Conservation (phyloP, 805 yeast genomes). For the Hanseniaspora clermontiae region DNA sequence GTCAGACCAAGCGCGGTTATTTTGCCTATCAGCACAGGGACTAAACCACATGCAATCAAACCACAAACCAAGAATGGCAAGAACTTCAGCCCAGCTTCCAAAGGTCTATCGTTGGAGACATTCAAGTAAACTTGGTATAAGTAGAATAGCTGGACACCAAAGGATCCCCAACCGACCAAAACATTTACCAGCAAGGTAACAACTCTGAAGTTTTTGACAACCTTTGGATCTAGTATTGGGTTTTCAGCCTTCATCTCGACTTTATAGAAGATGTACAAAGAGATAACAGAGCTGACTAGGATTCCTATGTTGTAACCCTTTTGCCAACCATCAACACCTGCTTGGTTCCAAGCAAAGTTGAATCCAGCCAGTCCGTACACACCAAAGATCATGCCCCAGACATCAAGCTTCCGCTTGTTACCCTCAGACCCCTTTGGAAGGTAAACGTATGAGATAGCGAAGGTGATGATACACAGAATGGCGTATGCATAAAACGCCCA, state of each 20-base stretch:
- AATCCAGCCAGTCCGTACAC: slow-evolving; percentile 43
- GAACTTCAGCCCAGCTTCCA: slow-evolving; percentile 37
- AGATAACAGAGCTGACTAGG: slow-evolving; percentile 37
- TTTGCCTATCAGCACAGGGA: slow-evolving; percentile 36
- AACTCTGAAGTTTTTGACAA: slow-evolving; percentile 33
- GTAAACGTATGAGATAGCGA: slow-evolving; percentile 16
- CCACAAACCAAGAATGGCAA: slow-evolving; percentile 43
- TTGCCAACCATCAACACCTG: slow-evolving; percentile 59
- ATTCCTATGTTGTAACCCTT: slow-evolving; percentile 45
- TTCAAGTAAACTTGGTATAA: slow-evolving; percentile 41
- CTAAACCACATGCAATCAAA: slow-evolving; percentile 39
- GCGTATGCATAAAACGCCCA: slow-evolving; percentile 25
- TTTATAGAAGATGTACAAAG: slow-evolving; percentile 35
- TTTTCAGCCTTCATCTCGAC: slow-evolving; percentile 36
- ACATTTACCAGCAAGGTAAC: slow-evolving; percentile 39
- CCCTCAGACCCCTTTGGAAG: slow-evolving; percentile 15
- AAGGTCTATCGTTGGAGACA: slow-evolving; percentile 36
- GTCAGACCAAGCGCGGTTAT: slow-evolving; percentile 41
- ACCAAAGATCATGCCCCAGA: slow-evolving; percentile 17
- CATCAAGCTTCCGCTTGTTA: slow-evolving; percentile 31
- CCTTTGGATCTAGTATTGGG: slow-evolving; percentile 44
- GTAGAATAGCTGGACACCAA: slow-evolving; percentile 63
- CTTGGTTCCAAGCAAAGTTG: slow-evolving; percentile 65
- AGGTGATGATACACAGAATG: slow-evolving; percentile 18
- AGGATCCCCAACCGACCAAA: slow-evolving; percentile 63